These are phyloP conservation scores for Bipolaris zeicola DNA, from an alignment of 2,329 filamentous ascomycete genomes.

Conservation along the genomic window DNA sequence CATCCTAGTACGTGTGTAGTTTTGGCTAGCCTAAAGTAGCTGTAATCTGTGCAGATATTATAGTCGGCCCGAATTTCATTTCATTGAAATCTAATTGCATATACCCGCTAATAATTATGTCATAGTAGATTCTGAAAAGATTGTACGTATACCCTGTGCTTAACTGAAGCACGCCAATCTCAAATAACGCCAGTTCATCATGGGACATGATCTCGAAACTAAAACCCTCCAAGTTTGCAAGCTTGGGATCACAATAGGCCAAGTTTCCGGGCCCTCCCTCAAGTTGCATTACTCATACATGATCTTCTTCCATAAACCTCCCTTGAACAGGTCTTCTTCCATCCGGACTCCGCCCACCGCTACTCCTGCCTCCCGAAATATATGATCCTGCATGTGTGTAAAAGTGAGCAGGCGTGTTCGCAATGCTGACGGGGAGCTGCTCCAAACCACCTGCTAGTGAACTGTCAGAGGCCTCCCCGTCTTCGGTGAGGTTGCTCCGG, in stretches of 20 bases:
- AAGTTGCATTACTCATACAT: neutral
- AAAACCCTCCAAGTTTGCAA: neutral
- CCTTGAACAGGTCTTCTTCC: slow-evolving; percentile 9
- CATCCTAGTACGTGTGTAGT: no score
- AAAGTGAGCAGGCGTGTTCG: neutral
- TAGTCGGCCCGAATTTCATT: no score
- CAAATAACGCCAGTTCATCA: neutral
- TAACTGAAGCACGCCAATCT: neutral
- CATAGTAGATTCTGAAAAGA: no score
- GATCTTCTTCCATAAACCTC: slow-evolving; percentile 13
- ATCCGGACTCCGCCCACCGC: neutral
- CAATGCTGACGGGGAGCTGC: neutral
- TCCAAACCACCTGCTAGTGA: neutral
- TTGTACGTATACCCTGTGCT: neutral
- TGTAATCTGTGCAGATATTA: no score
- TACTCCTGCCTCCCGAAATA: neutral
- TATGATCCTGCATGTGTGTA: slow-evolving; percentile 1
- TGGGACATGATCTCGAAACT: neutral
- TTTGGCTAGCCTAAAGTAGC: no score
- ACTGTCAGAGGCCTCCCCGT: slow-evolving; percentile 17
- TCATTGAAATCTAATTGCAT: no score
- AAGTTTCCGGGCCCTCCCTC: neutral
- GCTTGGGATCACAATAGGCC: neutral
- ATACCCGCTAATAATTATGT: no score
- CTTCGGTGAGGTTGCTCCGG: slow-evolving; percentile 21